A percentile compares a stretch with the other conserved stretches of the same genome.
Conservation (phyloP, 331 rosid species). For the Quercus tomentella region DNA sequence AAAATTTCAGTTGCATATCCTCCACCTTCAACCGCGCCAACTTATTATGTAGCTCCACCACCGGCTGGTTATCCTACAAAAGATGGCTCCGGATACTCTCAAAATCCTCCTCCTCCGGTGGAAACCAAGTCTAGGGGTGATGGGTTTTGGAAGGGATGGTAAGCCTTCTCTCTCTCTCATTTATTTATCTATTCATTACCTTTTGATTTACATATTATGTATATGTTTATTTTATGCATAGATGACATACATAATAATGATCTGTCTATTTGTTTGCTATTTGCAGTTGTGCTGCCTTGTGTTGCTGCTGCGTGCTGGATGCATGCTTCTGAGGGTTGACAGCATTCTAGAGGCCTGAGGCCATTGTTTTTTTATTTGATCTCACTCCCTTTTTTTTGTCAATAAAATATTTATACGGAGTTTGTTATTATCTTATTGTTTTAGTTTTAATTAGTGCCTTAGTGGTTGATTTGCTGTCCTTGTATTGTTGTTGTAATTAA, state of each 20-base stretch:
- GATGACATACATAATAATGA: background rate
- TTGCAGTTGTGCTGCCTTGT: constrained; percentile 41
- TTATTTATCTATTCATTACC: background rate
- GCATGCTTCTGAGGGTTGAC: constrained; percentile 19
- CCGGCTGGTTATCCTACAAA: constrained; percentile 33
- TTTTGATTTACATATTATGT: background rate
- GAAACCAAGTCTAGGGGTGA: too few relatives aligned
- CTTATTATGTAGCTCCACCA: constrained; percentile 23
- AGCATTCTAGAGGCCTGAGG: too few relatives aligned
- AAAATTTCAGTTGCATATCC: constrained; percentile 8
- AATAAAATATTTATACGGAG: too few relatives aligned
- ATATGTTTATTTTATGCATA: background rate
- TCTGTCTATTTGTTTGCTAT: background rate
- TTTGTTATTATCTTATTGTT: too few relatives aligned
- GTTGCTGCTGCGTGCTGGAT: constrained; percentile 47
- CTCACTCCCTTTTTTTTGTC: too few relatives aligned
- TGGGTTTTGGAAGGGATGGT: constrained; percentile 31
- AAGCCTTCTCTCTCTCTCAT: background rate
- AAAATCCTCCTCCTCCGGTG: background rate
- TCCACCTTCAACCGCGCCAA: constrained; percentile 17
- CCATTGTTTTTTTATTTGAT: too few relatives aligned
- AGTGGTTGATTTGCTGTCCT: background rate
- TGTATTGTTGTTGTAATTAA: too few relatives aligned
- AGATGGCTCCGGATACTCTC: constrained; percentile 16
- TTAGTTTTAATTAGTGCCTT: background rate